Conservation (phyloP, 331 rosid species). For the Acacia concinna region DNA sequence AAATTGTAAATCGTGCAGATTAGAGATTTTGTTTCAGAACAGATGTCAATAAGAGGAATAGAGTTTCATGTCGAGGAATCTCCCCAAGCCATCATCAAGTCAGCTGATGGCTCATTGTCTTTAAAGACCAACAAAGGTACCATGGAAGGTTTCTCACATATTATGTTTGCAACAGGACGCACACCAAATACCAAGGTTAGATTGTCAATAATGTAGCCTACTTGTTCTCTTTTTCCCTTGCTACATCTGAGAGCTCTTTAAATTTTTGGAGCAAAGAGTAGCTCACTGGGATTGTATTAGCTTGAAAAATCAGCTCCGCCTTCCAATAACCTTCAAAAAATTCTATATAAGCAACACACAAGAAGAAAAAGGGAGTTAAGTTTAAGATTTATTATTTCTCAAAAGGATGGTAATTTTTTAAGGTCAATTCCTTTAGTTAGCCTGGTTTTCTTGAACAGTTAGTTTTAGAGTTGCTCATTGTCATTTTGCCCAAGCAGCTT, state of each 20-base stretch:
- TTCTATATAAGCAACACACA: background rate
- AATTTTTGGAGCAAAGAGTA: background rate
- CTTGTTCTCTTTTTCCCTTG: background rate
- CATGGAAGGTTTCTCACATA: conserved; percentile 79
- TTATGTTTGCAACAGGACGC: conserved; percentile 99
- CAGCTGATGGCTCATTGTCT: conserved; percentile 80
- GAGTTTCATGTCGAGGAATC: conserved; percentile 80
- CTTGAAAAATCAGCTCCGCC: background rate
- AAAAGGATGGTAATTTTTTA: background rate
- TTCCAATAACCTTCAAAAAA: background rate
- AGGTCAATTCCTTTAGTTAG: background rate
- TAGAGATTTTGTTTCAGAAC: conserved; percentile 82
- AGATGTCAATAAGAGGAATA: conserved; percentile 86
- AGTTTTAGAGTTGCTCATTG: background rate
- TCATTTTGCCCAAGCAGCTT: conserved; percentile 15
- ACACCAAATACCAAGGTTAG: conserved; percentile 84
- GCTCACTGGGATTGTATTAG: background rate
- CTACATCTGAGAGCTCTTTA: conserved; percentile 1
- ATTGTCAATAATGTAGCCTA: conserved; percentile 8
- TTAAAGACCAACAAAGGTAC: conserved; percentile 89
- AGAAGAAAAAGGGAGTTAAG: background rate
- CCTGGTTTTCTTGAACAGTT: conserved; percentile 4
- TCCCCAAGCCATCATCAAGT: conserved; percentile 74
- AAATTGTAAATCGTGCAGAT: conserved; percentile 55
- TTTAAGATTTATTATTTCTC: conserved; percentile 12